Base-by-base conservation (phyloP, 2,329 filamentous ascomycete genomes). In the Tolypocladium tropicale region DNA sequence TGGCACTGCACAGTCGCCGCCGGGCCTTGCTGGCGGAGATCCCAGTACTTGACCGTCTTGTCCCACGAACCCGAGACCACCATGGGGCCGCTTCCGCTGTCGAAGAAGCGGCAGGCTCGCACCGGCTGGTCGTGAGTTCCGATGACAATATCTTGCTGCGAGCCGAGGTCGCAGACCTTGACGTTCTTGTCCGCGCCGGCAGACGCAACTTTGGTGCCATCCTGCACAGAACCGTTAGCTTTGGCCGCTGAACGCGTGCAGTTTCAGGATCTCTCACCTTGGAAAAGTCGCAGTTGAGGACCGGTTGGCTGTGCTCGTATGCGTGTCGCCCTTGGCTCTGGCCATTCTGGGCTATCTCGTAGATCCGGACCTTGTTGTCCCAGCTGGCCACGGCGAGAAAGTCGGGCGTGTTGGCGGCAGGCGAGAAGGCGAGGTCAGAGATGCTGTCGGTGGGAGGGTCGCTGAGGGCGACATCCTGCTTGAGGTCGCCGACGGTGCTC, bases 341-440 rank as follows among this genome's bases (percentile, higher is more conserved):
- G 48, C 91, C 90, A 62, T 84, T 84, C 56, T 74, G 75, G 61
- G 86, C 84, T 68, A 97, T 90, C 72, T 97, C 90, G 75, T 97
- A 99, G 69, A 99, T 93, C 67, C 92, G 88, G 60, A 97, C 90
- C 72, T 96, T 95, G 77, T 95, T 95, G 74, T 99, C 94, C 94
- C 94, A 99, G 65, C 90, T 96, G 52, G 90, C 78, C 37, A 96
- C 89, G 28, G 93, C 91, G 21, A 99, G 79, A 69, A 95, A 88
- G 65, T 97, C 90, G 66, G 70, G 69, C 50, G 65, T 71, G 66
- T 69, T 77, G 67, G 59, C 74, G 67, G 67, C 78, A 67, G 87
- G 84, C 16, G 88, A 92, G 76, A 96, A 99, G 52, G 84, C 78
- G 58, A 99, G 80, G 68, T 91, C 90, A 37, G 92, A 92, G 67